These are phyloP conservation scores for Diplodia sapinea DNA, from an alignment of 2,329 filamentous ascomycete species.

Conservation along the genomic window DNA sequence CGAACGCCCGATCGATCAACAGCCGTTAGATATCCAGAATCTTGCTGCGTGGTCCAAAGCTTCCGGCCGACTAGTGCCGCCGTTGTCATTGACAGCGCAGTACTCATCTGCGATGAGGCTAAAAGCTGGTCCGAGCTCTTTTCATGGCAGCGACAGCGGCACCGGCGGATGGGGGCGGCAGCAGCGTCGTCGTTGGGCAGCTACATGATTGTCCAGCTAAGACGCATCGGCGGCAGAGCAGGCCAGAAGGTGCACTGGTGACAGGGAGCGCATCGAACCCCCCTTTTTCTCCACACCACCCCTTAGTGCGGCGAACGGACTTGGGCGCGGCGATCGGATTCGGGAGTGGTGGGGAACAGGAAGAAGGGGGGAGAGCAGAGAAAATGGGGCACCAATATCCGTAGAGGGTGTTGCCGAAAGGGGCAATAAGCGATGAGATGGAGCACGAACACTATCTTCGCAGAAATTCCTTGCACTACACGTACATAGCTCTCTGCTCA, in stretches of 20 bases:
- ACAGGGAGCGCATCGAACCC: constrained; percentile 12
- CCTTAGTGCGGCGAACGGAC: background rate
- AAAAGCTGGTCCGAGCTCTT: background rate
- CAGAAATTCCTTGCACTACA: background rate
- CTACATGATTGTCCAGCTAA: constrained; percentile 11
- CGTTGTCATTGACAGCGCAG: background rate
- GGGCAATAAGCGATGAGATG: constrained; percentile 1
- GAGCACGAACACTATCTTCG: background rate
- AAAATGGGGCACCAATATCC: constrained; percentile 3
- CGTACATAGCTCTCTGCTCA: background rate
- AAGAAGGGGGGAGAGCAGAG: background rate
- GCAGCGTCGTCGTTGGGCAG: background rate
- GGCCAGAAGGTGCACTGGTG: background rate
- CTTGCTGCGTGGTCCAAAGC: background rate
- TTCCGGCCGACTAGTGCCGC: background rate
- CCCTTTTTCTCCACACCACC: background rate
- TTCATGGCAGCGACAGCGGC: background rate
- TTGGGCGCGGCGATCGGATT: background rate
- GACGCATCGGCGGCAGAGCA: background rate
- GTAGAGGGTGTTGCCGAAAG: constrained; percentile 4
- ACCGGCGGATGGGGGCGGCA: background rate
- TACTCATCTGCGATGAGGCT: background rate
- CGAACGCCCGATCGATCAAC: background rate
- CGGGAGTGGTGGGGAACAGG: constrained; percentile 1
- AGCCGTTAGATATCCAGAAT: background rate